Base-by-base conservation (phyloP, 176 grass and related monocot genomes). In the Rhynchospora tenuis region DNA sequence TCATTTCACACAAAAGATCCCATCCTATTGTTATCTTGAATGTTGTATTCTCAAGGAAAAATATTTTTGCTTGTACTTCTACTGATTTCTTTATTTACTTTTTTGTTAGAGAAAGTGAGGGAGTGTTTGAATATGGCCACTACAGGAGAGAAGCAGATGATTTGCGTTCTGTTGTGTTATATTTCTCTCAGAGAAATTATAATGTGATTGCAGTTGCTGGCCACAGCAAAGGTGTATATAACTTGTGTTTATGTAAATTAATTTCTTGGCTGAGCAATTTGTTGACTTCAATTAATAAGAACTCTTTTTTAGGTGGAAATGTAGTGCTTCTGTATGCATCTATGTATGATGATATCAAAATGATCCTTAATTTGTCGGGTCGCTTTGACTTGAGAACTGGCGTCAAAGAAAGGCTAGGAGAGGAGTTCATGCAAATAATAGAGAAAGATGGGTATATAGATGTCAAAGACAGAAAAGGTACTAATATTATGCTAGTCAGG, bases 261-360 rank as follows among this genome's bases (percentile, higher is more conserved):
- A 0, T 68, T 82, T 70, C 77, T 51, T 12, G 0, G 42, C 57
- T 33, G 64, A 59, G 3, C 0, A 73, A 7, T 73, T 87, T 69
- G 59, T 8, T 58, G 22, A 61, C 22, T 60, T 63, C 2, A 57
- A 20, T 61, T 23, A 62, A 63, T 23, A n/a, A 43, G 17, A 87
- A 29, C 50, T 17, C 69, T 66, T n/a, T 61, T 82, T 22, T 78
- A 97, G 95, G 95, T 70, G 95, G 95, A 75, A 85, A 91, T 93
- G 89, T 89, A 66, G 92, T 94, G 69, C 87, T 98, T 84, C 80
- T 98, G 26, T 98, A 98, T 87, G 90, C 92, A 73, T 94, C 95
- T 68, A 66, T 90, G 12, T 91, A 93, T 46, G 84, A 83, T 17
- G 84, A 94, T 87, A 86, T 98, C 11, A 84, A 38, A 62, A 87